These are phyloP conservation scores for Acacia melanoxylon DNA, from an alignment of 306 rosid species.

Conservation along the genomic window DNA sequence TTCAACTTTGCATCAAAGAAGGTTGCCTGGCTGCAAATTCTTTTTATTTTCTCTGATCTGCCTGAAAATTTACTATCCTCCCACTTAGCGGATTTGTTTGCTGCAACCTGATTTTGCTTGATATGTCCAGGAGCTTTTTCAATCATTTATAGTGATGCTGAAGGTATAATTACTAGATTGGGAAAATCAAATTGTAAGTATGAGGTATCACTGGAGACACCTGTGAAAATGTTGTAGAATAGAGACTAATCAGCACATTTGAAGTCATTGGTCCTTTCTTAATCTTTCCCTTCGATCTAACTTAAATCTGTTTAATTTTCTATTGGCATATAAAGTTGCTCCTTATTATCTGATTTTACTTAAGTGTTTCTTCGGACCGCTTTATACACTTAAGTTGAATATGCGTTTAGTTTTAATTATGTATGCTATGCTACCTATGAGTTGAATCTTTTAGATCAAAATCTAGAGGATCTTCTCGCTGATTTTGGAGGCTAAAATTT, in stretches of 20 bases:
- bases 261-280: not conserved
- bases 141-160: not conserved
- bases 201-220: not conserved
- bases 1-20: not conserved
- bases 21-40: not conserved
- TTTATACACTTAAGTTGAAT: conserved; percentile 7
- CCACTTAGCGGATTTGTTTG: not conserved
- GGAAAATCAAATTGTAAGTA: not conserved
- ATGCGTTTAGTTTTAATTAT: not conserved
- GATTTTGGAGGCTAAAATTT: not conserved
- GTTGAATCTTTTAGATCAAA: not conserved
- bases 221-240: not conserved
- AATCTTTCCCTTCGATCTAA: not conserved
- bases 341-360: not conserved
- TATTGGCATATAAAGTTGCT: not conserved
- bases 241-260: not conserved
- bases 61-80: not conserved
- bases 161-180: not conserved
- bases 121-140: not conserved
- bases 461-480: not conserved
- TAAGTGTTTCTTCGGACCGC: conserved; percentile 3
- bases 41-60: not conserved
- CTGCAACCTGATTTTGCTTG: not conserved
- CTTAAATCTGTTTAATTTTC: not conserved
- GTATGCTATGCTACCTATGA: not conserved